Percentiles rank a stretch among this genome's conserved stretches.
phyloP scores from a whole-genome alignment of 345 rosid species.

The Pistacia integerrima region DNA sequence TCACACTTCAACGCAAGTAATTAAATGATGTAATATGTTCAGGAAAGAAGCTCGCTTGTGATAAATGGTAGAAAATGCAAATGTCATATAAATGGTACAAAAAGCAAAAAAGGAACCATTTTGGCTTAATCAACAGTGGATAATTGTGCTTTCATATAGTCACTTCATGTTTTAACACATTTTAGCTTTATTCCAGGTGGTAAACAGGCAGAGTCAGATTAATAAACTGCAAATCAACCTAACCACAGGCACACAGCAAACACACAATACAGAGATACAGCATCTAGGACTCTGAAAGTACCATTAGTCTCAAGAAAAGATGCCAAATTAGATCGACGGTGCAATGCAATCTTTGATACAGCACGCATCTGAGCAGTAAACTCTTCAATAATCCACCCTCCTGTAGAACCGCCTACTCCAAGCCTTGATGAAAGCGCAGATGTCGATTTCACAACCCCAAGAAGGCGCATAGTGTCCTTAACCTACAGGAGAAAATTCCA shows the following conservation, averaged over 20 bases:
- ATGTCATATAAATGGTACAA: background rate
- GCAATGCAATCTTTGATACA: slow-evolving; percentile 93
- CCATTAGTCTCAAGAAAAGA: slow-evolving; percentile 79
- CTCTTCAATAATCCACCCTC: slow-evolving; percentile 87
- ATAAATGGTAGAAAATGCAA: background rate
- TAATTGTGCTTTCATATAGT: background rate
- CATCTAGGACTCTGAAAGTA: slow-evolving; percentile 25
- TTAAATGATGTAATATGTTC: background rate
- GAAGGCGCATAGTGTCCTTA: slow-evolving; percentile 92
- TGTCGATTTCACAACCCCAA: slow-evolving; percentile 89
- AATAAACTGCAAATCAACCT: slow-evolving; percentile 1
- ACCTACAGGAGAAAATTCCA: slow-evolving; percentile 43
- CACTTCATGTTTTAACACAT: background rate
- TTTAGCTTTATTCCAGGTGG: background rate
- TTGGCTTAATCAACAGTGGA: background rate
- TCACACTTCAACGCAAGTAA: background rate
- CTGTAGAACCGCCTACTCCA: slow-evolving; percentile 70
- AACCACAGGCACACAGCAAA: background rate
- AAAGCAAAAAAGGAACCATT: background rate
- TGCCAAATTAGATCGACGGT: slow-evolving; percentile 82
- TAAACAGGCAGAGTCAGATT: background rate
- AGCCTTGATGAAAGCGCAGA: slow-evolving; percentile 71
- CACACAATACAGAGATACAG: slow-evolving; percentile 4
- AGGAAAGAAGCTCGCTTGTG: background rate
- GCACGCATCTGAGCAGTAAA: slow-evolving; percentile 96